Evolutionary conservation across 1,284 basidiomycete species (phyloP).

Genomic region (Trichosporon coremiiforme): DNA sequence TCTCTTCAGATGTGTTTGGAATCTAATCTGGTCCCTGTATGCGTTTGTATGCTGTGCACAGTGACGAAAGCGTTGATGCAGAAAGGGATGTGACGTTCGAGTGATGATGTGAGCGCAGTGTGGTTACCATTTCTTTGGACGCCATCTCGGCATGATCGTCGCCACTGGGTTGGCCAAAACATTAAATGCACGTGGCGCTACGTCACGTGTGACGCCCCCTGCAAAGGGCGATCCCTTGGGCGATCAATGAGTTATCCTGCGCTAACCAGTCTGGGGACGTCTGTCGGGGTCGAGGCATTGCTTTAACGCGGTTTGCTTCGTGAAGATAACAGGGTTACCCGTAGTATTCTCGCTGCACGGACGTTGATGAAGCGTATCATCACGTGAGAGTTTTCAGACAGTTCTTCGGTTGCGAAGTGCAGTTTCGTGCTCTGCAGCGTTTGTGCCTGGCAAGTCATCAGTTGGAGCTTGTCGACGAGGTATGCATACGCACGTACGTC

Average conservation of each 20-base stretch:
- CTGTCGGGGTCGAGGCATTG: background rate
- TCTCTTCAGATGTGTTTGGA: background rate
- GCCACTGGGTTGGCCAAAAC: background rate
- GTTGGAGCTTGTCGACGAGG: background rate
- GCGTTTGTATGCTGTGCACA: background rate
- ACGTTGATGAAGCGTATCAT: background rate
- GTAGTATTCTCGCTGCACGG: no score
- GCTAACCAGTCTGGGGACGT: background rate
- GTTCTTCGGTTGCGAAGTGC: background rate
- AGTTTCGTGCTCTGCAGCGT: background rate
- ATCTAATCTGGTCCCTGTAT: background rate
- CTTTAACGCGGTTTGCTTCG: background rate
- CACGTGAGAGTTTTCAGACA: background rate
- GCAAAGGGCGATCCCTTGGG: background rate
- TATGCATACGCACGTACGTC: background rate
- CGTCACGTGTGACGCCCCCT: background rate
- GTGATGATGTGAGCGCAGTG: background rate
- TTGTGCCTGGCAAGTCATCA: background rate
- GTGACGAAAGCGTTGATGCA: background rate
- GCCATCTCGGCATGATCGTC: conserved; percentile 7
- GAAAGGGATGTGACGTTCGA: background rate
- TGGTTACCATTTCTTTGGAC: background rate
- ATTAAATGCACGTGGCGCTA: background rate
- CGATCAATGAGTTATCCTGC: background rate
- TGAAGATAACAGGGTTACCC: background rate